Percentiles rank a stretch among this genome's conserved stretches.
Conservation (phyloP, 495 filamentous ascomycete species). For the Hypoxylon trugodes region DNA sequence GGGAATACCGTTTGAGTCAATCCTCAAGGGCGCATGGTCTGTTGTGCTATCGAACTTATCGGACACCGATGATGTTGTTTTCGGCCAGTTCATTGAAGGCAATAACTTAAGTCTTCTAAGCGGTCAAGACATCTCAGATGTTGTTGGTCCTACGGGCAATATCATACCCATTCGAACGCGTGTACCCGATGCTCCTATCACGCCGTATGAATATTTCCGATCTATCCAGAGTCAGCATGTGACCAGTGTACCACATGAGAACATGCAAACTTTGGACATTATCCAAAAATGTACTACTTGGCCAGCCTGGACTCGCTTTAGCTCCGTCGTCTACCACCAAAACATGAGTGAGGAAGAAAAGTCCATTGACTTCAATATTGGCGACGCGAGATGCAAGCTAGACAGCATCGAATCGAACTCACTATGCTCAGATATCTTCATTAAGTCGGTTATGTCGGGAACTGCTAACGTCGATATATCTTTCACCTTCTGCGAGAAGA, state of each 20-base stretch:
- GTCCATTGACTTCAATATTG: constrained; percentile 50
- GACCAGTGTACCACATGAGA: constrained; percentile 52
- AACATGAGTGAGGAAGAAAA: constrained; percentile 35
- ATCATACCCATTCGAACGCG: constrained; percentile 54
- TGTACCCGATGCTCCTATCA: constrained; percentile 50
- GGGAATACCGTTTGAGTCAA: constrained; percentile 49
- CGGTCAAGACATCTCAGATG: constrained; percentile 48
- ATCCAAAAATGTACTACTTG: constrained; percentile 58
- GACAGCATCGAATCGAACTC: constrained; percentile 49
- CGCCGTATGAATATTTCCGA: constrained; percentile 52
- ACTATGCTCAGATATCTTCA: constrained; percentile 52
- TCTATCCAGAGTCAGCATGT: constrained; percentile 52
- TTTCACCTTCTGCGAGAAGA: constrained; percentile 54
- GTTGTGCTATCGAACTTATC: constrained; percentile 50
- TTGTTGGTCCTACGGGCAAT: constrained; percentile 56
- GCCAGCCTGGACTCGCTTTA: constrained; percentile 60
- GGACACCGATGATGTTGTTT: constrained; percentile 54
- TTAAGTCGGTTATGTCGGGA: constrained; percentile 48
- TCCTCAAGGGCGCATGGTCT: constrained; percentile 59
- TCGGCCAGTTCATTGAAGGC: constrained; percentile 55
- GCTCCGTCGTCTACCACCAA: constrained; percentile 54
- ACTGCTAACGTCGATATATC: constrained; percentile 47
- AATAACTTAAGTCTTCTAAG: constrained; percentile 44
- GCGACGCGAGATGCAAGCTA: constrained; percentile 50
- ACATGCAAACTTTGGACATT: constrained; percentile 52